A percentile compares a stretch with the other conserved stretches of the same genome.
Conservation (phyloP, 257 asterid species). For the Prunella vulgaris region DNA sequence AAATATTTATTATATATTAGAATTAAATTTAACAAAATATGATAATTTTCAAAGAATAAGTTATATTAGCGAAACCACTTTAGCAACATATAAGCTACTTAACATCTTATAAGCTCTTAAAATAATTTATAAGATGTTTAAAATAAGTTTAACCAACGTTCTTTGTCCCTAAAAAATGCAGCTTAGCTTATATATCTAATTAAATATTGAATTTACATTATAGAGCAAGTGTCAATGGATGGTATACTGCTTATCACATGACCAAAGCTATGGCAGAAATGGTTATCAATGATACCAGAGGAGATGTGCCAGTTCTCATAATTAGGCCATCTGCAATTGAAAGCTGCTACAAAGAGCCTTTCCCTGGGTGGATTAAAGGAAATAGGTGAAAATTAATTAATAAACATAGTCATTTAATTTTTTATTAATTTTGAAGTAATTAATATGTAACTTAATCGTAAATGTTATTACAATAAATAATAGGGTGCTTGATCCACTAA, state of each 20-base stretch:
- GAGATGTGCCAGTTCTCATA: neutral
- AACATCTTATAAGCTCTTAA: no score
- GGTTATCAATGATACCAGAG: neutral
- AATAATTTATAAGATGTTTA: no score
- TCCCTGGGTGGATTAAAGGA: neutral
- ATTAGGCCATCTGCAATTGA: neutral
- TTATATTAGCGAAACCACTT: no score
- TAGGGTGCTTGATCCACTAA: neutral
- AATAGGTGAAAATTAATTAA: neutral
- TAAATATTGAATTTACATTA: no score
- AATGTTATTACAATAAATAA: neutral
- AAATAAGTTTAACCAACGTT: no score
- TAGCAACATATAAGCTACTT: no score
- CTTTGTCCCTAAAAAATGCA: no score
- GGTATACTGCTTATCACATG: neutral
- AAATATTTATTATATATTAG: no score
- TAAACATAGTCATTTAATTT: neutral
- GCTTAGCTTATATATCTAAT: no score
- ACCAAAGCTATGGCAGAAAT: neutral
- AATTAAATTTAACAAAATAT: no score
- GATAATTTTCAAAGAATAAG: no score
- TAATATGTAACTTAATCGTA: neutral
- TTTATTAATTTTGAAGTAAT: neutral
- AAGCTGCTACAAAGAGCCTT: neutral
- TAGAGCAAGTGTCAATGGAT: neutral